Evolutionary conservation across 768 basidiomycete species (phyloP).

Genomic region (Pleurotus eryngii): DNA sequence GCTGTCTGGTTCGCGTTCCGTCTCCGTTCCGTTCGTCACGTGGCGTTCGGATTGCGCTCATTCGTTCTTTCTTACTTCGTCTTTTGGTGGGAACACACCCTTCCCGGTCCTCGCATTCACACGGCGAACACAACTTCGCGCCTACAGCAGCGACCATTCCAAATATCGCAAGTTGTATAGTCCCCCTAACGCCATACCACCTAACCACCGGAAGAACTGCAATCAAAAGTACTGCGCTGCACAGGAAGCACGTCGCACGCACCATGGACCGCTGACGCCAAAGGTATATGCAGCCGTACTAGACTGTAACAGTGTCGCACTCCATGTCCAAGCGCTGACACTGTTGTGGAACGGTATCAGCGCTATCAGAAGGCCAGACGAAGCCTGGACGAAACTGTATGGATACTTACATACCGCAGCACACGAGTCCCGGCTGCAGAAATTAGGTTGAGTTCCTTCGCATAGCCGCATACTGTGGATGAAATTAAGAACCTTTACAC

Average conservation of each 20-base stretch:
- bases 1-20: too few relatives aligned
- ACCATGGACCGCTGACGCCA: slow-evolving; percentile 51
- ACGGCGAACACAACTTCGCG: too few relatives aligned
- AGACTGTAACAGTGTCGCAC: slow-evolving; percentile 52
- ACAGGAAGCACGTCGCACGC: background rate
- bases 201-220: slow-evolving; percentile 17
- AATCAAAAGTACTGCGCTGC: background rate
- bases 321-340: slow-evolving; percentile 57
- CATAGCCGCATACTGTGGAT: background rate
- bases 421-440: slow-evolving; percentile 41
- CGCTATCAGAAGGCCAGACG: background rate
- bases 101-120: too few relatives aligned
- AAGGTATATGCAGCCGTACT: slow-evolving; percentile 51
- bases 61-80: too few relatives aligned
- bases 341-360: slow-evolving; percentile 16
- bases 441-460: background rate
- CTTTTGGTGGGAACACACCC: too few relatives aligned
- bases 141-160: slow-evolving; percentile 41
- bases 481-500: slow-evolving; percentile 32
- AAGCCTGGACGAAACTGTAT: background rate
- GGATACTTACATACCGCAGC: slow-evolving; percentile 41
- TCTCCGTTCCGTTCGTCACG: too few relatives aligned
- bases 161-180: slow-evolving; percentile 52
- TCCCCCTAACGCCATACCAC: slow-evolving; percentile 52
- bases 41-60: too few relatives aligned